Percentiles rank a stretch among this genome's conserved stretches.
Conservation (phyloP, 371 early-diverging fungal species). For the Coemansia sp. region DNA sequence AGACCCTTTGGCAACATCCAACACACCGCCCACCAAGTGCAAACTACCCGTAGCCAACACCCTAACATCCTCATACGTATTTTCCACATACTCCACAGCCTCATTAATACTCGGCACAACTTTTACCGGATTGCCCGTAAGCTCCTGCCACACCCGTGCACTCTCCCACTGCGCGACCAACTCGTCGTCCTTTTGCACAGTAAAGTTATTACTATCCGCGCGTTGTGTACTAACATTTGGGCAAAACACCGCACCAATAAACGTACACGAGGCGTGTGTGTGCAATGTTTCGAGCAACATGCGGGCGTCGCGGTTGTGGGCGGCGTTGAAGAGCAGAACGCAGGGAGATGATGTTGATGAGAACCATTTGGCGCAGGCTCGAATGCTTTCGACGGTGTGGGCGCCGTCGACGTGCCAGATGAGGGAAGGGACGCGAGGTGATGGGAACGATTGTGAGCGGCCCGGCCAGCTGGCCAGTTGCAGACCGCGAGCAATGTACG, state of each 20-base stretch:
- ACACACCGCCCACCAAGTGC: constrained; percentile 84
- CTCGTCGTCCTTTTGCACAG: constrained; percentile 58
- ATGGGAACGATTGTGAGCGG: constrained; percentile 67
- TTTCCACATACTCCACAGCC: constrained; percentile 66
- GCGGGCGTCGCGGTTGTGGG: constrained; percentile 72
- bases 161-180: constrained; percentile 58
- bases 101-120: constrained; percentile 66
- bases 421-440: constrained; percentile 48
- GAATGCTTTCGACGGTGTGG: constrained; percentile 86
- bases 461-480: constrained; percentile 81
- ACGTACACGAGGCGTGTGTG: constrained; percentile 29
- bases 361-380: constrained; percentile 80
- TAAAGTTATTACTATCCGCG: constrained; percentile 66
- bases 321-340: constrained; percentile 83
- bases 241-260: constrained; percentile 66
- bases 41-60: constrained; percentile 88
- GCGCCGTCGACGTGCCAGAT: constrained; percentile 91
- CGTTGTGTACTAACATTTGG: constrained; percentile 61
- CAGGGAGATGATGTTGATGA: constrained; percentile 24
- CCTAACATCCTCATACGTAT: constrained; percentile 54
- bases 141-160: constrained; percentile 56
- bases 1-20: constrained; percentile 55
- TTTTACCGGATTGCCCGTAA: neutral
- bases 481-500: constrained; percentile 61
- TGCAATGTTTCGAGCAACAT: constrained; percentile 59